Conservation (phyloP, 2,329 filamentous ascomycete genomes). For the Lasiodiplodia theobromae region DNA sequence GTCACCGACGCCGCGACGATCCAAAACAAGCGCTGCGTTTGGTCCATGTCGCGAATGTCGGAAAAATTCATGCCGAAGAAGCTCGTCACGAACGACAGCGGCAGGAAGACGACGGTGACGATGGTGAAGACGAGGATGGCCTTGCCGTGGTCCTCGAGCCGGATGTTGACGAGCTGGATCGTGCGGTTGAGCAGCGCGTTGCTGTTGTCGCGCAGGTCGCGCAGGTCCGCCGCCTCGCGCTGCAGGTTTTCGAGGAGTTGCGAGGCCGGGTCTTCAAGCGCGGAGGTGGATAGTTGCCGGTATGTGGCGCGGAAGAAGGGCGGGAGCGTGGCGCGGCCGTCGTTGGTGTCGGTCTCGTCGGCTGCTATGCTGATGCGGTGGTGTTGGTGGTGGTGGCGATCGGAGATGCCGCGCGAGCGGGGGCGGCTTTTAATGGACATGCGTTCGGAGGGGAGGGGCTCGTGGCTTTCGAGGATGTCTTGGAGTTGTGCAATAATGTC, state of each 20-base stretch:
- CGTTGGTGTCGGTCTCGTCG: not conserved
- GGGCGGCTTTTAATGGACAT: conserved; percentile 25
- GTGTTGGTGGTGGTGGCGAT: conserved; percentile 29
- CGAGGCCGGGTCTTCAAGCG: conserved; percentile 45
- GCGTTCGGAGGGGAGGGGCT: not conserved
- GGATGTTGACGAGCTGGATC: conserved; percentile 54
- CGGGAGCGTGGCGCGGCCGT: not conserved
- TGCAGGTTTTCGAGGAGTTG: conserved; percentile 51
- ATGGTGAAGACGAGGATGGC: conserved; percentile 55
- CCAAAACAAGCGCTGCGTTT: conserved; percentile 51
- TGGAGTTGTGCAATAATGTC: conserved; percentile 46
- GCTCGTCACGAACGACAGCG: conserved; percentile 52
- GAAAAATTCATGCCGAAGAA: conserved; percentile 55
- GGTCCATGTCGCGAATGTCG: conserved; percentile 50
- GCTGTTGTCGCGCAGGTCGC: conserved; percentile 52
- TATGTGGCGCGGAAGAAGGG: conserved; percentile 40
- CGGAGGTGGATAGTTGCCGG: conserved; percentile 47
- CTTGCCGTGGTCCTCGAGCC: conserved; percentile 54
- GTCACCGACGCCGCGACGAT: conserved; percentile 46
- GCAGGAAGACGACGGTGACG: conserved; percentile 54
- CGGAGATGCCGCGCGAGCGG: conserved; percentile 35
- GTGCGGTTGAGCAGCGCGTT: conserved; percentile 41
- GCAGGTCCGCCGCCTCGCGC: conserved; percentile 49
- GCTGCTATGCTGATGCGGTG: too few relatives aligned
- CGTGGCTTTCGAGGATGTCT: conserved; percentile 31